These are phyloP conservation scores for Ilex aquifolium DNA, from an alignment of 257 asterid genomes.

Conservation along the genomic window DNA sequence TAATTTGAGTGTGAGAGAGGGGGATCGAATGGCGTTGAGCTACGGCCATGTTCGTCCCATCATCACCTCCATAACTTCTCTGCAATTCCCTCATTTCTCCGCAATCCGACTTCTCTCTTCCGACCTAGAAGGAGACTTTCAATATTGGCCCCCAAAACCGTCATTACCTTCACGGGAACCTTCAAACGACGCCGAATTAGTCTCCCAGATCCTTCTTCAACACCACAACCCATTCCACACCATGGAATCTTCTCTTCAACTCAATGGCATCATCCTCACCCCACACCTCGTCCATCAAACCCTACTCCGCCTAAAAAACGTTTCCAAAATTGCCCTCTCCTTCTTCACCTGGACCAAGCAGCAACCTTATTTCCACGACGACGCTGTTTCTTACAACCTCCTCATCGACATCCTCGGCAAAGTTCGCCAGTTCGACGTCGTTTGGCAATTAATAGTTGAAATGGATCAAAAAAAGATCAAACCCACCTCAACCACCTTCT, in stretches of 20 bases:
- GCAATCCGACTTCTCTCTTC: not conserved
- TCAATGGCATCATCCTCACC: conserved; percentile 57
- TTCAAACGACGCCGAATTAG: conserved; percentile 58
- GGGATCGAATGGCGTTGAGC: not conserved
- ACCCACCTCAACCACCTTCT: conserved; percentile 76
- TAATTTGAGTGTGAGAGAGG: not conserved
- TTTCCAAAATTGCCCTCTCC: conserved; percentile 79
- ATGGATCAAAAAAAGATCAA: conserved; percentile 49
- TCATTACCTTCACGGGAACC: conserved; percentile 42
- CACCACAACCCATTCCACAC: conserved; percentile 93
- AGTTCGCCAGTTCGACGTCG: conserved; percentile 81
- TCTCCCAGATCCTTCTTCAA: conserved; percentile 57
- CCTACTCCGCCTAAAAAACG: conserved; percentile 65
- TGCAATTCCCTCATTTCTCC: not conserved
- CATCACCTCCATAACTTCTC: not conserved
- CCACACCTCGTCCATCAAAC: conserved; percentile 63
- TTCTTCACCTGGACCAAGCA: conserved; percentile 49
- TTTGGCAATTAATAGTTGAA: conserved; percentile 68
- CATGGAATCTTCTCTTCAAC: conserved; percentile 80
- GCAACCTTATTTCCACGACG: conserved; percentile 30
- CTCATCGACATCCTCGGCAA: conserved; percentile 59
- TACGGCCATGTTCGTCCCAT: not conserved
- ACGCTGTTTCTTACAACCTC: conserved; percentile 58
- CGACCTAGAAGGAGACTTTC: not conserved
- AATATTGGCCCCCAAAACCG: conserved; percentile 21